These are phyloP conservation scores for Endoconidiophora polonica DNA, from an alignment of 2,329 filamentous ascomycete species.

Conservation along the genomic window DNA sequence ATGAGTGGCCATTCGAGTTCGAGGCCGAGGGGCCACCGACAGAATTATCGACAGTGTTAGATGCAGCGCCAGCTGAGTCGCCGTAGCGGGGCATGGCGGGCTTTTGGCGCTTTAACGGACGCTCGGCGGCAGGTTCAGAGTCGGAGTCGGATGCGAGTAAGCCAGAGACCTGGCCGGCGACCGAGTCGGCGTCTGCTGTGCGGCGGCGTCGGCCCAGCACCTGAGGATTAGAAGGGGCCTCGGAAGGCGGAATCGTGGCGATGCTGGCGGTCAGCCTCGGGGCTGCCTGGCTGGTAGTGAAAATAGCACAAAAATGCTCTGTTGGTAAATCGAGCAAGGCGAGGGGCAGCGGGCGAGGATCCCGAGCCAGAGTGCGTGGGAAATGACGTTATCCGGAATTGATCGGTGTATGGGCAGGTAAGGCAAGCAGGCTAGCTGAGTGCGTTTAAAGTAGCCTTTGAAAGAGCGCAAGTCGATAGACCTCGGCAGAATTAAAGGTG, in stretches of 20 bases:
- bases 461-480: too few relatives aligned
- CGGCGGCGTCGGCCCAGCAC: conserved; percentile 10
- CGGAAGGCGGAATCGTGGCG: conserved; percentile 6
- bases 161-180: background rate
- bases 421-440: too few relatives aligned
- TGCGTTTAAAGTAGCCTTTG: too few relatives aligned
- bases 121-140: background rate
- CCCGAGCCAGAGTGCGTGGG: background rate
- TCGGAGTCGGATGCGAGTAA: background rate
- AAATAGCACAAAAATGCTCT: background rate
- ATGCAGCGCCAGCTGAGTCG: background rate
- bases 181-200: conserved; percentile 2
- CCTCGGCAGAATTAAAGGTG: too few relatives aligned
- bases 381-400: background rate
- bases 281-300: conserved; percentile 7
- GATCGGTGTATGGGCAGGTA: too few relatives aligned
- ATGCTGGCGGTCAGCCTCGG: conserved; percentile 2
- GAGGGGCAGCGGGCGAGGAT: background rate
- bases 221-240: conserved; percentile 2
- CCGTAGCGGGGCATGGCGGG: background rate
- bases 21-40: background rate
- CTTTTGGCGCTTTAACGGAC: conserved; percentile 4
- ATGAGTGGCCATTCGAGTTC: background rate
- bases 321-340: background rate
- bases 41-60: background rate